Percentiles rank a stretch among this genome's conserved stretches.
phyloP scores from a whole-genome alignment of 2,329 filamentous ascomycete species.

The Atkinsonella texensis region DNA sequence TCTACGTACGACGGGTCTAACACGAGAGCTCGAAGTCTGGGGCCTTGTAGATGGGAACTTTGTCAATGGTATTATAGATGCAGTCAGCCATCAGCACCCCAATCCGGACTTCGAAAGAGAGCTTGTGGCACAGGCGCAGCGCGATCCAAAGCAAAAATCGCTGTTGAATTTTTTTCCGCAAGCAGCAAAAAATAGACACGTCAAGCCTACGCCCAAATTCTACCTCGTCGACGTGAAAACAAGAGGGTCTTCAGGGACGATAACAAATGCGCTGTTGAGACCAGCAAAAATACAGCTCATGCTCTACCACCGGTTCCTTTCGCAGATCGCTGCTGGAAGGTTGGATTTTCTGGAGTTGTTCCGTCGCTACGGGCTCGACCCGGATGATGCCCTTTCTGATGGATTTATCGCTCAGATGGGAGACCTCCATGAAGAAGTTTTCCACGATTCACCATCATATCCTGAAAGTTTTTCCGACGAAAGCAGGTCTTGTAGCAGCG shows the following conservation, averaged over 20 bases:
- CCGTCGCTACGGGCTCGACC: constrained; percentile 56
- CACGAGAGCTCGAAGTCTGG: constrained; percentile 74
- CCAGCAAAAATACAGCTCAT: constrained; percentile 80
- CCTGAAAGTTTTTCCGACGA: constrained; percentile 4
- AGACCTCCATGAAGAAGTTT: constrained; percentile 52
- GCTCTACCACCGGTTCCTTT: constrained; percentile 78
- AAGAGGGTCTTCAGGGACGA: constrained; percentile 51
- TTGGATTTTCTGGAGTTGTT: constrained; percentile 61
- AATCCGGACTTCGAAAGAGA: constrained; percentile 57
- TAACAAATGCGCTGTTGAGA: constrained; percentile 53
- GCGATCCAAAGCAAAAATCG: constrained; percentile 21
- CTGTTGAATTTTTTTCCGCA: constrained; percentile 30
- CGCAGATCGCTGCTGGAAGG: constrained; percentile 56
- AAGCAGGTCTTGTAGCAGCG: neutral
- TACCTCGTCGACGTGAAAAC: constrained; percentile 91
- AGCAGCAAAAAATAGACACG: constrained; percentile 7
- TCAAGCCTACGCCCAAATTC: constrained; percentile 20
- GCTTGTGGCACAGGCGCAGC: constrained; percentile 24
- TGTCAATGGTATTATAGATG: constrained; percentile 83
- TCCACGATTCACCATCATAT: constrained; percentile 37
- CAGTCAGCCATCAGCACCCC: constrained; percentile 66
- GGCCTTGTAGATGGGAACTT: constrained; percentile 70
- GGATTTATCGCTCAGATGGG: constrained; percentile 66
- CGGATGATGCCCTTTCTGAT: constrained; percentile 60
- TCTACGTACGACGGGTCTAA: constrained; percentile 56